Evolutionary conservation across 2,329 filamentous ascomycete species (phyloP), one percentile per base, ranked within the genome.

Genomic region (Chaetomium sp.): DNA sequence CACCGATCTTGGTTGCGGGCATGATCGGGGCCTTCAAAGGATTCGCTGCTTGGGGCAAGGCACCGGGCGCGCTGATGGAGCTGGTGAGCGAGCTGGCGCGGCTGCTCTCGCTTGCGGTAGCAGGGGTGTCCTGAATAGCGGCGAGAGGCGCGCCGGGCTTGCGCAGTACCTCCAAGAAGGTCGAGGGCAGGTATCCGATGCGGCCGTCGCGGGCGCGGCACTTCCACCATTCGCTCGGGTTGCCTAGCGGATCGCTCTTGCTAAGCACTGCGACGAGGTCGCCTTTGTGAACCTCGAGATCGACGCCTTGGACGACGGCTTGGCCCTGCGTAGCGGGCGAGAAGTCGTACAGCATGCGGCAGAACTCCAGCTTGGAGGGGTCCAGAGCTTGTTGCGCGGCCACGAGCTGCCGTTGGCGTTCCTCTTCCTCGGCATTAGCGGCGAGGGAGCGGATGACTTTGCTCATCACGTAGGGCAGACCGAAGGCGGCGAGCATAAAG

Each of bases 221-320:
- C 62, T 87, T 85, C 94, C 94, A 99, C 94, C 94, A 99, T 68
- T 99, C 92, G 52, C 88, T 94, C 4, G 90, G 84, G 65, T 94
- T 91, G 44, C 94, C 94, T 67, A 92, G 82, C 0, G 94, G 94
- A 66, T 99, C 94, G 14, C 84, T 88, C 75, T 96, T 96, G 75
- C 86, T 87, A 53, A 99, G 79, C 1, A 99, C 91, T 33, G 94
- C 94, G 12, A 99, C 91, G 52, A 97, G 84, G 65, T 99, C 94
- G 57, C 92, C 92, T 76, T 96, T 96, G 75, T 89, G 91, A 32
- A 95, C 92, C 38, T 89, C 85, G 11, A 99, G 80, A 67, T 99
- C 95, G 63, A 97, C 84, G 37, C 88, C 89, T 59, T 86, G 75
- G 19, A 78, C 78, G 11, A 79, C 73, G 55, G 72, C 73, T 70